Evolutionary conservation across 2,329 filamentous ascomycete species (phyloP), one percentile per base, ranked within the genome.

Genomic region (Phoma sp.): DNA sequence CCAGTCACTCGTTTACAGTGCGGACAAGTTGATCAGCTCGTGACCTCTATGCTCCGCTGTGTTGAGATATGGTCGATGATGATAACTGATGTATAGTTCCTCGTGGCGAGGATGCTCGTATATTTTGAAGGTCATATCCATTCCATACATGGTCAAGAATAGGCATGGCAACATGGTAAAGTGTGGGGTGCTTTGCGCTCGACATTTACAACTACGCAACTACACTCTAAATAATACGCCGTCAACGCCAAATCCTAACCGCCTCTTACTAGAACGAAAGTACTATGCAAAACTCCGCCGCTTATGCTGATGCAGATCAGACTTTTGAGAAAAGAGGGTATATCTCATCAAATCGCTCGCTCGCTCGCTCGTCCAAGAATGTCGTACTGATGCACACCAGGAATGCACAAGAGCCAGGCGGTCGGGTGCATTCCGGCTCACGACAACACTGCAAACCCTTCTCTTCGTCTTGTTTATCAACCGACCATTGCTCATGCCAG

Each of bases 281-380:
- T 39, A n/a, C 39, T 33, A 54, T 49, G 46, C 51, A 49, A 42
- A 56, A 56, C 53, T 56, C 53, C 53, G 47, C 40, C 47, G 47
- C 53, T 47, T 46, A 56, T 56, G 53, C 53, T 56, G 42, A 56
- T 56, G 46, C 53, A 37, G 47, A 55, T 55, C 42, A 47, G 47
- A 25, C 46, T 47, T 56, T 38, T 23, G 28, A 17, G 7, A 23
- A 50, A 56, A 47, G 47, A 50, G 53, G 52, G 52, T 55, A 55
- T 55, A 55, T 46, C 52, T 49, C 42, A 50, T 49, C 52, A 34
- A 50, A 46, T 50, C 52, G 42, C 46, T 47, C 21, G 47, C 40
- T 56, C 17, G 36, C 25, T 46, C 40, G 18, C 47, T 26, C 36
- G 5, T 39, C 7, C 10, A 42, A 25, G 32, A 46, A 42, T 42